Evolutionary conservation across 257 asterid species (phyloP), one percentile per base, ranked within the genome.

Genomic region (Salvia splendens): DNA sequence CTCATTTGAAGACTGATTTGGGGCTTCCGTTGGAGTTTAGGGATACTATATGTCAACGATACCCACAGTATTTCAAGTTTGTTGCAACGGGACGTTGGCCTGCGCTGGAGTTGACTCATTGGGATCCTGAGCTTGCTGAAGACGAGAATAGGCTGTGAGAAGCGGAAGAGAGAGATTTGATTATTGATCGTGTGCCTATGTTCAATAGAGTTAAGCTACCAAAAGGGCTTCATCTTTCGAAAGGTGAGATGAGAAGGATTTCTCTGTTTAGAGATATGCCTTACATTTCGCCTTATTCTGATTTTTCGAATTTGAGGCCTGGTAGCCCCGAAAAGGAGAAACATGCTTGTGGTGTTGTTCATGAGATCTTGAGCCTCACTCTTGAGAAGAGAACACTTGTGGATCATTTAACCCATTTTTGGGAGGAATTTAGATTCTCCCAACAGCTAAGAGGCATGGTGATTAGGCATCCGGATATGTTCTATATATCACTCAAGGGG

Each of bases 391-490:
- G 91, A 70, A 94, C 97, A 33, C 97, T 94, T 16, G 96, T 88
- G 6, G 99, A 94, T 73, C 96, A 94, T 70, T 73, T 94, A 35
- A 94, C 97, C 16, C 99, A 94, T 82, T 94, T 94, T 53, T 73
- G 99, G 8, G 99, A 94, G 48, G 99, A 94, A 47, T 94, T 91
- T 70, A 81, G 93, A 72, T 94, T 94, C 82, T 94, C 99, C 50
- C 99, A 94, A 75, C 97, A 94, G 81, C 82, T 94, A 32, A 82
- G 97, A 65, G 99, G 99, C 60, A 94, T 94, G 99, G 70, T 94
- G 82, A 77, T 94, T 69, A 91, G 99, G 84, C 99, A 94, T 82
- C 97, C 97, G 1, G 97, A 94, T 75, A 87, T 91, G 96, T 94
- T 94, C 56, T 91, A 94, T 50, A 85, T 94, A 41, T 94, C 99